Percentiles rank a stretch among this genome's conserved stretches.
phyloP scores from a whole-genome alignment of 2,329 filamentous ascomycete genomes.

The Aspergillus fructus region DNA sequence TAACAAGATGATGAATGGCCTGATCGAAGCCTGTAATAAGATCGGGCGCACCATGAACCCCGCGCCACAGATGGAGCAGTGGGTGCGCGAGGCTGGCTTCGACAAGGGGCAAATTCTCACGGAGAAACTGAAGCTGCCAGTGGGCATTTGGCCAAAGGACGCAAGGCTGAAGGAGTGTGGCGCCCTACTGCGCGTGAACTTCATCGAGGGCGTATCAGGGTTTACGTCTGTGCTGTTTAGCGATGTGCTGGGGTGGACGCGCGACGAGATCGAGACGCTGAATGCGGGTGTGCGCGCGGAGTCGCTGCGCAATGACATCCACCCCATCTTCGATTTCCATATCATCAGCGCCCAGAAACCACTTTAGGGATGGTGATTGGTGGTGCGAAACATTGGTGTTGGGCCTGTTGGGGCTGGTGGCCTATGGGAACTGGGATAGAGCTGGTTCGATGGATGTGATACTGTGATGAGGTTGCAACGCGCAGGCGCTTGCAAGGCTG shows the following conservation, averaged over 20 bases:
- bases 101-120: neutral
- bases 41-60: slow-evolving; percentile 19
- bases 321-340: slow-evolving; percentile 18
- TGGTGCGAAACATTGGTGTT: neutral
- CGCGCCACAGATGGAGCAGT: slow-evolving; percentile 14
- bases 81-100: slow-evolving; percentile 17
- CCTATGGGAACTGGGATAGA: neutral
- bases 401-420: neutral
- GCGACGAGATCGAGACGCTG: slow-evolving; percentile 11
- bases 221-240: slow-evolving; percentile 17
- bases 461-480: neutral
- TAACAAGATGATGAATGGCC: slow-evolving; percentile 16
- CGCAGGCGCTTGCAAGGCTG: neutral
- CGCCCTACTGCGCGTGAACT: slow-evolving; percentile 14
- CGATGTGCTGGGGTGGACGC: slow-evolving; percentile 16
- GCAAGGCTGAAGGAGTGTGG: slow-evolving; percentile 17
- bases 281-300: slow-evolving; percentile 17
- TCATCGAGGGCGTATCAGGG: slow-evolving; percentile 18
- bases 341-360: slow-evolving; percentile 16
- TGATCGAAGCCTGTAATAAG: slow-evolving; percentile 12
- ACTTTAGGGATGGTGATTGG: neutral
- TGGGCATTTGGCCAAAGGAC: slow-evolving; percentile 18
- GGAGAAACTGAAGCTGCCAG: slow-evolving; percentile 11
- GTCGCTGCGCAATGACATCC: slow-evolving; percentile 11
- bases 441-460: neutral